phyloP scores from a whole-genome alignment of 83 land plant species.

The Picea abies region DNA sequence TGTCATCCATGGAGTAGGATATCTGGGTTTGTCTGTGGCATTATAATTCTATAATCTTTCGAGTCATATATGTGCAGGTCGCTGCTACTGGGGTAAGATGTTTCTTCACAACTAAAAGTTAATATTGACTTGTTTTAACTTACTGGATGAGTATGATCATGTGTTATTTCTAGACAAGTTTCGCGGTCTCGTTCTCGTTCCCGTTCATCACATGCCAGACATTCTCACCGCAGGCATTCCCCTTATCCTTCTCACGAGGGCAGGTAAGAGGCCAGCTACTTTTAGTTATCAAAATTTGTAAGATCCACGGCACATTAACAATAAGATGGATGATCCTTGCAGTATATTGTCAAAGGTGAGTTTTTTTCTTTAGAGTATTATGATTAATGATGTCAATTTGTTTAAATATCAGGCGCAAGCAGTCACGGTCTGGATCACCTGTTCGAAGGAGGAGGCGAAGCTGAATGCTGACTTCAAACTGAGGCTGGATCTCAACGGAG shows the following conservation, averaged over 20 bases:
- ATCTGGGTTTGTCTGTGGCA: not conserved
- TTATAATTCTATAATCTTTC: constrained; percentile 10
- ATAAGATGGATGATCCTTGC: constrained; percentile 23
- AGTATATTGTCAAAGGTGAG: constrained; percentile 19
- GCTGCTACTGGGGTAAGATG: constrained; percentile 12
- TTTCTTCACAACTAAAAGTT: constrained; percentile 7
- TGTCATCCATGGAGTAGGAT: not conserved
- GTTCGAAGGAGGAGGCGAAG: constrained; percentile 32
- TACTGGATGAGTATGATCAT: constrained; percentile 72
- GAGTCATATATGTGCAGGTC: constrained; percentile 7
- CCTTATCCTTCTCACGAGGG: constrained; percentile 82
- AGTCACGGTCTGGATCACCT: constrained; percentile 75
- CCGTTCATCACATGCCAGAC: constrained; percentile 87
- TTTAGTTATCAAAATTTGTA: constrained; percentile 13
- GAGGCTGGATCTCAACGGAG: too few relatives aligned
- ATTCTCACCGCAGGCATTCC: constrained; percentile 93
- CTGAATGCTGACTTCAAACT: too few relatives aligned
- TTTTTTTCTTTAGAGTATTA: constrained; percentile 8
- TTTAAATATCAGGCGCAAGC: constrained; percentile 39
- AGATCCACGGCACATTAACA: constrained; percentile 24
- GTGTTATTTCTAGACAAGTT: constrained; percentile 87
- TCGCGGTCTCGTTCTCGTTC: constrained; percentile 54
- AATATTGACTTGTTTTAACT: constrained; percentile 37
- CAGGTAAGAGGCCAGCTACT: constrained; percentile 53
- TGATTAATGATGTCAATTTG: constrained; percentile 9